These are phyloP conservation scores for Aspergillus fumigatus DNA, from an alignment of 2,329 filamentous ascomycete species.

Conservation along the genomic window DNA sequence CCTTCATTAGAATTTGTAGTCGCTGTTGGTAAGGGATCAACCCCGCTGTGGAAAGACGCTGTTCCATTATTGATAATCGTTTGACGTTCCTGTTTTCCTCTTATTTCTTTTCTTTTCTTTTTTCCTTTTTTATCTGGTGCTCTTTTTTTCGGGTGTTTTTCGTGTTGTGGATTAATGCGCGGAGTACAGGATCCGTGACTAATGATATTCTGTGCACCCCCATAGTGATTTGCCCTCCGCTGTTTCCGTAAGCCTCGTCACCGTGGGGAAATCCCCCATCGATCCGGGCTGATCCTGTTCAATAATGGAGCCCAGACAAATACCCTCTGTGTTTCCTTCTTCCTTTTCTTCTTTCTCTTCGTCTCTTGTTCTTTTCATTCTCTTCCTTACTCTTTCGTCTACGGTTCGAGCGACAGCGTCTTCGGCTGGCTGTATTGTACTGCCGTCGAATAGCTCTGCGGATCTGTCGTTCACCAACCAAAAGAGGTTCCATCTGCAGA, in stretches of 20 bases:
- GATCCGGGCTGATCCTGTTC: conserved; percentile 11
- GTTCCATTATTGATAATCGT: neutral
- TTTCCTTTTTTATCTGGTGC: neutral
- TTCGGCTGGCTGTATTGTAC: conserved; percentile 18
- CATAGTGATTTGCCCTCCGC: conserved; percentile 11
- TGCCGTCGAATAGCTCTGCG: conserved; percentile 27
- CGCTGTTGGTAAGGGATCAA: neutral
- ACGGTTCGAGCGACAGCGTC: conserved; percentile 11
- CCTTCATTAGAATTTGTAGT: neutral
- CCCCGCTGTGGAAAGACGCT: neutral
- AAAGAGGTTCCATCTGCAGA: conserved; percentile 21
- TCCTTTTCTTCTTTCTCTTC: conserved; percentile 1
- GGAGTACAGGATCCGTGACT: conserved; percentile 12
- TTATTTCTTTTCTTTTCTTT: conserved; percentile 5
- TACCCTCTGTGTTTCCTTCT: conserved; percentile 10
- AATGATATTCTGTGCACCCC: conserved; percentile 17
- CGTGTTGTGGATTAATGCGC: conserved; percentile 13
- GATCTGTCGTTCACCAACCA: conserved; percentile 19
- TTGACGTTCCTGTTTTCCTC: conserved; percentile 2
- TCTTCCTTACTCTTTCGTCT: conserved; percentile 8
- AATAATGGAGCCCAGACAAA: conserved; percentile 8
- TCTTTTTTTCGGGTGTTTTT: conserved; percentile 7
- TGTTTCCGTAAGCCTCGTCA: conserved; percentile 21
- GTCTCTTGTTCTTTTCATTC: conserved; percentile 2
- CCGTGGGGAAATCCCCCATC: conserved; percentile 18